Evolutionary conservation across 1,284 basidiomycete species (phyloP).

Genomic region (Bothia castanella): DNA sequence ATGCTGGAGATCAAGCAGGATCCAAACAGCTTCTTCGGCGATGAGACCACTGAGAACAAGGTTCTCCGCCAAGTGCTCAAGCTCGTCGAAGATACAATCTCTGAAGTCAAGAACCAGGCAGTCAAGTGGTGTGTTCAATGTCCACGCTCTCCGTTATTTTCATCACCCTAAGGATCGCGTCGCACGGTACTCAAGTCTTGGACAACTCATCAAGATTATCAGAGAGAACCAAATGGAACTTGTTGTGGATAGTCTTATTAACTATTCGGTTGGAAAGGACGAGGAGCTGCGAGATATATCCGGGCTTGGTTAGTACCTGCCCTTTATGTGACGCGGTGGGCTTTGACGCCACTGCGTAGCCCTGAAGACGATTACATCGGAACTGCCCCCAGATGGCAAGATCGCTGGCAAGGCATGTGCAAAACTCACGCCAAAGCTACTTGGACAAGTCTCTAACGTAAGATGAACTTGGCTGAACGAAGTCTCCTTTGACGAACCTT

Average conservation of each 20-base stretch:
- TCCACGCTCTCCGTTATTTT: neutral
- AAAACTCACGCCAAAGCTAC: constrained; percentile 82
- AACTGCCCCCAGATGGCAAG: constrained; percentile 77
- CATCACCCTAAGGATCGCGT: constrained; percentile 9
- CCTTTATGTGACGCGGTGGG: neutral
- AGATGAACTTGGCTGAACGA: constrained; percentile 23
- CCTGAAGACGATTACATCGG: constrained; percentile 90
- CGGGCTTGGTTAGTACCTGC: constrained; percentile 66
- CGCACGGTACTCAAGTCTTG: constrained; percentile 51
- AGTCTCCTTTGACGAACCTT: constrained; percentile 15
- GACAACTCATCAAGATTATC: constrained; percentile 83
- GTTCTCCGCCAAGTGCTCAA: constrained; percentile 77
- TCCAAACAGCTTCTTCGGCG: constrained; percentile 65
- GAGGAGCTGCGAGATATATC: constrained; percentile 93
- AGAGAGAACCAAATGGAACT: constrained; percentile 78
- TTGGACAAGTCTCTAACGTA: constrained; percentile 74
- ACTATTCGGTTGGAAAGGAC: constrained; percentile 79
- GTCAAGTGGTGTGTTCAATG: constrained; percentile 75
- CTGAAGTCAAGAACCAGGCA: constrained; percentile 97
- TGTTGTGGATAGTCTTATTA: constrained; percentile 84
- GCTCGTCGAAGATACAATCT: constrained; percentile 89
- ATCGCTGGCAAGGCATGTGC: constrained; percentile 78
- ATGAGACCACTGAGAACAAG: constrained; percentile 79
- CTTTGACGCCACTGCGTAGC: constrained; percentile 44
- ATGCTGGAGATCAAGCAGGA: constrained; percentile 81